Evolutionary conservation across 2,329 filamentous ascomycete species (phyloP).

Genomic region (Microsporum ferrugineum): DNA sequence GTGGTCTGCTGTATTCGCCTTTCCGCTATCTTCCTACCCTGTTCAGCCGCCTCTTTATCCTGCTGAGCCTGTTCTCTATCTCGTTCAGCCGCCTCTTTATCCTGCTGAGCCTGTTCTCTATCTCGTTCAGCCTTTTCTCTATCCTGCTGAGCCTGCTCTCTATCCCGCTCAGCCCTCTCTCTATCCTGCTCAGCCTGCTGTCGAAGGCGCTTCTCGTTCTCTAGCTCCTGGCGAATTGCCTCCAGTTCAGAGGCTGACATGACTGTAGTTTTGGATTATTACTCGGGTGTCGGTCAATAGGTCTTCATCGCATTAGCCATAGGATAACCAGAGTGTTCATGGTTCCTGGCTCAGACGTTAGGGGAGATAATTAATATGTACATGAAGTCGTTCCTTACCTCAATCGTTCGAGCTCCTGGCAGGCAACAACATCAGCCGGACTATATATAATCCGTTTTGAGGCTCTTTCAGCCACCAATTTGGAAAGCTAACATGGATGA

Average conservation of each 20-base stretch:
- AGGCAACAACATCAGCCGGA: no score
- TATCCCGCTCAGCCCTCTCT: neutral
- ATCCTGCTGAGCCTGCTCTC: neutral
- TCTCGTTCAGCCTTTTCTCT: neutral
- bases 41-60: neutral
- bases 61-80: neutral
- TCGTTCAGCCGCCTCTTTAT: neutral
- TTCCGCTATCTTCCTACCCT: neutral
- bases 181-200: neutral
- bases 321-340: no score
- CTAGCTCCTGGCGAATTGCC: neutral
- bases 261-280: neutral
- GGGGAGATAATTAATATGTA: no score
- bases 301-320: no score
- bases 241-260: neutral
- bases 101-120: neutral
- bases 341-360: no score
- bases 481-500: no score
- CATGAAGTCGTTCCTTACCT: no score
- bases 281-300: neutral
- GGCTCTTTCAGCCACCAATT: no score
- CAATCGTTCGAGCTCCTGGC: no score
- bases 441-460: no score
- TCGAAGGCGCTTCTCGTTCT: neutral
- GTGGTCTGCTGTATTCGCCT: neutral